Conservation (phyloP, 1,139 yeast genomes). For the Nakaseomyces bracarensis region DNA sequence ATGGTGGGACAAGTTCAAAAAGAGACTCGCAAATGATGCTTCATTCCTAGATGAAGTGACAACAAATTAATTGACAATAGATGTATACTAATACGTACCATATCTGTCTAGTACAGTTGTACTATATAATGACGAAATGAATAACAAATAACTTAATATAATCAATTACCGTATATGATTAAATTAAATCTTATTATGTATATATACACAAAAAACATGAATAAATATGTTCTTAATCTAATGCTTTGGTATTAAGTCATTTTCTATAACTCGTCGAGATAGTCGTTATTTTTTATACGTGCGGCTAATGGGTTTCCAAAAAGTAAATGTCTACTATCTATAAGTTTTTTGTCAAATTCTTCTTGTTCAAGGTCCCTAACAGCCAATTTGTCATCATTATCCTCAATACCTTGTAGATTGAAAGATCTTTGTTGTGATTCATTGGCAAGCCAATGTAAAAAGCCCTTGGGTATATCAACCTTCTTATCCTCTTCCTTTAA, state of each 20-base stretch:
- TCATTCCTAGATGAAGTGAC: conserved; percentile 53
- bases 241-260: background rate
- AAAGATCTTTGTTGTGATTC: conserved; percentile 40
- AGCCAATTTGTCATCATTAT: background rate
- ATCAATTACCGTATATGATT: background rate
- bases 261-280: conserved; percentile 21
- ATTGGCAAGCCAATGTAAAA: conserved; percentile 56
- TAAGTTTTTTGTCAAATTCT: conserved; percentile 39
- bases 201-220: conserved; percentile 6
- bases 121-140: background rate
- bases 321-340: conserved; percentile 57
- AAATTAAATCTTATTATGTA: conserved; percentile 3
- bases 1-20: conserved; percentile 93
- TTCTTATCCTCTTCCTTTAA: conserved; percentile 29
- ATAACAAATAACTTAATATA: background rate
- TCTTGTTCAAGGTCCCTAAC: conserved; percentile 30
- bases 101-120: too few species aligned
- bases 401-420: conserved; percentile 15
- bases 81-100: too few species aligned
- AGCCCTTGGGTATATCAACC: conserved; percentile 24
- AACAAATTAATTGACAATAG: conserved; percentile 16
- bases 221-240: background rate
- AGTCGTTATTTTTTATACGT: conserved; percentile 23
- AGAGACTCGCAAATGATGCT: conserved; percentile 70
- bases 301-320: conserved; percentile 75